A percentile compares a stretch with the other conserved stretches of the same genome.
These are phyloP conservation scores for Xylariaceae sp. DNA, from an alignment of 2,329 filamentous ascomycete genomes.

Conservation along the genomic window DNA sequence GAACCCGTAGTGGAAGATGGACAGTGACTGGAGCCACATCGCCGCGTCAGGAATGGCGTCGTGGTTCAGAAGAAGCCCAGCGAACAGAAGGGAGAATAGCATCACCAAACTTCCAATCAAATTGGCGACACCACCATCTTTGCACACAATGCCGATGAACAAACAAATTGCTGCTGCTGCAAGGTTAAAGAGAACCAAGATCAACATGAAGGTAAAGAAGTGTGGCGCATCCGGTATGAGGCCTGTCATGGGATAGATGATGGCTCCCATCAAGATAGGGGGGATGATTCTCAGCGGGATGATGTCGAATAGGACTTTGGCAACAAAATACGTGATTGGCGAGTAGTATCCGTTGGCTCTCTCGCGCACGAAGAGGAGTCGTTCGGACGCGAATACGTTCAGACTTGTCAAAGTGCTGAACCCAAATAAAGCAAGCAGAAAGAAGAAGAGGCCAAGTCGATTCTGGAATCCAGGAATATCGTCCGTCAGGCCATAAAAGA, in stretches of 20 bases:
- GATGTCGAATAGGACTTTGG: conserved; percentile 98
- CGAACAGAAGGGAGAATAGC: conserved; percentile 94
- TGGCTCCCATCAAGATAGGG: conserved; percentile 89
- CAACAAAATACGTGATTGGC: conserved; percentile 87
- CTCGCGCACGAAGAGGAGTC: conserved; percentile 87
- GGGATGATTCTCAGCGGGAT: conserved; percentile 90
- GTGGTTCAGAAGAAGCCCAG: conserved; percentile 89
- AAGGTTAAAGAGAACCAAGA: conserved; percentile 92
- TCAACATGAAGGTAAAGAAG: conserved; percentile 87
- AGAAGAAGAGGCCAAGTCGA: conserved; percentile 94
- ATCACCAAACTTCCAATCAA: conserved; percentile 92
- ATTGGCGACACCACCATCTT: conserved; percentile 86
- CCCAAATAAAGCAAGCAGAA: conserved; percentile 89
- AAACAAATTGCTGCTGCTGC: conserved; percentile 90
- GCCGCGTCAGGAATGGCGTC: conserved; percentile 83
- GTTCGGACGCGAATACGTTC: conserved; percentile 87
- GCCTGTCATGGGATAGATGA: conserved; percentile 97
- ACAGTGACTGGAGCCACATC: conserved; percentile 86
- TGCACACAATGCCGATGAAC: conserved; percentile 94
- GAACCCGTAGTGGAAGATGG: conserved; percentile 97
- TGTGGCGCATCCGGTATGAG: conserved; percentile 75
- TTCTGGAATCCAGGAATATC: conserved; percentile 98
- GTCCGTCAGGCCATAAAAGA: conserved; percentile 94
- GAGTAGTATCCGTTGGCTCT: conserved; percentile 95
- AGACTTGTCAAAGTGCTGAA: conserved; percentile 94